Evolutionary conservation across 176 grass and related monocot genomes (phyloP), one percentile per base, ranked within the genome.

Genomic region (Cymbopogon citratus): DNA sequence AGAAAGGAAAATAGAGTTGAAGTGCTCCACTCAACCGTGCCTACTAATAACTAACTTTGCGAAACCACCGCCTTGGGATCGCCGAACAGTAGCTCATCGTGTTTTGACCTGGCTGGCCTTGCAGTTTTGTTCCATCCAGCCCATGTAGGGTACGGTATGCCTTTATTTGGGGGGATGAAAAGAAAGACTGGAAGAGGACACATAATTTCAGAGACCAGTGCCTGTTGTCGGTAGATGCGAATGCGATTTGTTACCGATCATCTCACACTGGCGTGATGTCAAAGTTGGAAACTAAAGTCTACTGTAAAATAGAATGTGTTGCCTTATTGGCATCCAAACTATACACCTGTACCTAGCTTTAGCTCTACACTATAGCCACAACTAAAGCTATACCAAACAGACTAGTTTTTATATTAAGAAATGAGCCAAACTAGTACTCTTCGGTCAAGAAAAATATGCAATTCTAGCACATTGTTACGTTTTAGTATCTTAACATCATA

Each of bases 21-120:
- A 59, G 62, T 54, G 87, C 81, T 81, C 36, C 56, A 66, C 65
- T 77, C 87, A 39, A 34, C 44, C 45, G 26, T 65, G 76, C 82
- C 77, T 81, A 52, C 77, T 33, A n/a, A n/a, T 85, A 81, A 89
- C 87, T 27, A 89, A 89, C 51, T 85, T 71, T 66, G 64, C 15
- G 16, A 64, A 28, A 56, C 72, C 16, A 89, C 81, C 67, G 56
- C 71, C 44, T 89, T 49, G 34, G 78, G 77, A 77, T 85, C 78
- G 44, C 56, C 65, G 56, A 71, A 71, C 45, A 9, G 28, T 24
- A 67, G 43, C 61, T 66, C 77, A 63, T 33, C 39, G n/a, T 71
- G 82, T 81, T 76, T 85, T 78, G 87, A 76, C 49, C 6, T 63
- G 36, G 49, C 6, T 63, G 36, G 49, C 51, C 48, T 75, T 80